A percentile compares a stretch with the other conserved stretches of the same genome.
Conservation (phyloP, 2,329 filamentous ascomycete species). For the Hypoxylon sp. region DNA sequence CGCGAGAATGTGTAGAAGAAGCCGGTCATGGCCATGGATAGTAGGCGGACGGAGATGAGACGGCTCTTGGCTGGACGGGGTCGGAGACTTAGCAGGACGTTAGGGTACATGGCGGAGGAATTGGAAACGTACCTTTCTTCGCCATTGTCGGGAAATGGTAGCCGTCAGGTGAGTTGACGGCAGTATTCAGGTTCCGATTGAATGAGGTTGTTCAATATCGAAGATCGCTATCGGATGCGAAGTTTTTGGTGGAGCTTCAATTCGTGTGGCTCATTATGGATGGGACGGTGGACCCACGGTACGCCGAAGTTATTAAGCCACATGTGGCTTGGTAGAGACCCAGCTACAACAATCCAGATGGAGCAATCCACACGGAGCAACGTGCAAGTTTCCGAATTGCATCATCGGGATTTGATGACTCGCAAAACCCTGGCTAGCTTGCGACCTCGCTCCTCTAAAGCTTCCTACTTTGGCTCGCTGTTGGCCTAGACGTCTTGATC, state of each 20-base stretch:
- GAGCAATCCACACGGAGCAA: too few relatives aligned
- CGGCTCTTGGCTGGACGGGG: conserved; percentile 82
- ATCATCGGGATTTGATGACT: conserved; percentile 27
- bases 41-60: conserved; percentile 90
- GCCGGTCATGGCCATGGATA: conserved; percentile 99
- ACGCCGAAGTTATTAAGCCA: conserved; percentile 5
- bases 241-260: conserved; percentile 50
- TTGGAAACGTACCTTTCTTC: conserved; percentile 58
- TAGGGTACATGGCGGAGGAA: neutral
- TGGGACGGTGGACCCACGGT: neutral
- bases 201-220: conserved; percentile 35
- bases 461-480: neutral
- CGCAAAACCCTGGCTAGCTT: conserved; percentile 1
- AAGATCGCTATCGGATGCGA: conserved; percentile 32
- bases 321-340: conserved; percentile 4
- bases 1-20: conserved; percentile 95
- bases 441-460: conserved; percentile 13
- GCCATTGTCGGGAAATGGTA: conserved; percentile 54
- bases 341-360: neutral
- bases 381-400: too few relatives aligned
- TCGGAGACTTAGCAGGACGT: conserved; percentile 8
- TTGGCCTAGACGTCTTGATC: conserved; percentile 6
- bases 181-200: conserved; percentile 13
- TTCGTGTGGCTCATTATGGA: conserved; percentile 43
- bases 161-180: conserved; percentile 29